These are phyloP conservation scores for Capsicum rhomboideum DNA, from an alignment of 257 asterid species.

Conservation along the genomic window DNA sequence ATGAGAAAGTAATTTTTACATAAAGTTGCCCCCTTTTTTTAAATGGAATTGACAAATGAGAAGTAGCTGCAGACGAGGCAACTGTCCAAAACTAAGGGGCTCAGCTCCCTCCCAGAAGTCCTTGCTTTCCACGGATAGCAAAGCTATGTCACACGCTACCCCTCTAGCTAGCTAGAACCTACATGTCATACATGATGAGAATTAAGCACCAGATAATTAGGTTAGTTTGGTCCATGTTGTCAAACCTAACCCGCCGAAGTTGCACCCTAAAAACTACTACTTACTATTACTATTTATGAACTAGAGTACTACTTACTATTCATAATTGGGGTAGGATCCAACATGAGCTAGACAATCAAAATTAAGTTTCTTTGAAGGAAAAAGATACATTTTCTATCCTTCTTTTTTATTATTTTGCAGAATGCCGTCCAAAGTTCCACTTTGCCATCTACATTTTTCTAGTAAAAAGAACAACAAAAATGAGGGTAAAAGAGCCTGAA, in stretches of 20 bases:
- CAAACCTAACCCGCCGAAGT: background rate
- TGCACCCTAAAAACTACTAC: background rate
- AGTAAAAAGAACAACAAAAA: background rate
- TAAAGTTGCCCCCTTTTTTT: background rate
- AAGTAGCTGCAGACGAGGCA: conserved; percentile 77
- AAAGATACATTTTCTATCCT: background rate
- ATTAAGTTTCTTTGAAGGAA: background rate
- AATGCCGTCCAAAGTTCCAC: background rate
- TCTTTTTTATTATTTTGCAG: background rate
- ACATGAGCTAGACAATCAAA: background rate
- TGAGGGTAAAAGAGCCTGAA: background rate
- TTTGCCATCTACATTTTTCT: background rate
- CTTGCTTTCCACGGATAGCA: conserved; percentile 70
- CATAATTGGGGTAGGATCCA: background rate
- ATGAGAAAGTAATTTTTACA: background rate
- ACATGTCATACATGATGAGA: background rate
- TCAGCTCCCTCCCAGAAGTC: conserved; percentile 85
- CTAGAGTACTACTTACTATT: too few relatives aligned
- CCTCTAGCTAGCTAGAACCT: conserved; percentile 96
- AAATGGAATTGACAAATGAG: conserved; percentile 5
- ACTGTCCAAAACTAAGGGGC: conserved; percentile 61
- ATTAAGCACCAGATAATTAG: background rate
- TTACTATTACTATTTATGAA: too few relatives aligned
- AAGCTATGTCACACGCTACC: conserved; percentile 84
- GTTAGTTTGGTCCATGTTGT: background rate